Evolutionary conservation across 2,329 filamentous ascomycete species (phyloP).

Genomic region (Saccharata proteae): DNA sequence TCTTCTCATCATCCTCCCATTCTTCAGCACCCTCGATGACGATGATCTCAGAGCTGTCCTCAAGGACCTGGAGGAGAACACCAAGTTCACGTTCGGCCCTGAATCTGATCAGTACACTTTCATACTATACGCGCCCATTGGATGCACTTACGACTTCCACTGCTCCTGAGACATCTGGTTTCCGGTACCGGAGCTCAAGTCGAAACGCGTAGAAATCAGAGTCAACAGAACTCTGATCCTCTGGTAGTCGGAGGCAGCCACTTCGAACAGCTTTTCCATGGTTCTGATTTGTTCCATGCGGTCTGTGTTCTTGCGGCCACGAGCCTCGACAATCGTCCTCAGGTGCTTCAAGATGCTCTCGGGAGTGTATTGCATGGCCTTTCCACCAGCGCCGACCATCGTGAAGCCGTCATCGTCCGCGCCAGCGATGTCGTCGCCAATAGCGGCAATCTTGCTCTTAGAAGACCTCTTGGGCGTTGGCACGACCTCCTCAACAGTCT

Average conservation of each 20-base stretch:
- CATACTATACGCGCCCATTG: neutral
- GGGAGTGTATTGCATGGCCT: constrained; percentile 80
- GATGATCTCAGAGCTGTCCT: constrained; percentile 66
- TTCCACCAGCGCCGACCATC: constrained; percentile 78
- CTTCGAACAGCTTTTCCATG: constrained; percentile 92
- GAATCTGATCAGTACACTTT: constrained; percentile 1
- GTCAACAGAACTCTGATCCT: constrained; percentile 84
- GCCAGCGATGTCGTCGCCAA: constrained; percentile 37
- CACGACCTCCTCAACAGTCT: constrained; percentile 57
- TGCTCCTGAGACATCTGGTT: constrained; percentile 88
- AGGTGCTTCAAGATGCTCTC: constrained; percentile 98
- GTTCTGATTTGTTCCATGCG: constrained; percentile 86
- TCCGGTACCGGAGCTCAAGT: constrained; percentile 67
- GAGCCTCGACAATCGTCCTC: constrained; percentile 80
- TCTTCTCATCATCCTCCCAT: constrained; percentile 98
- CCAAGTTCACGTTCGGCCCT: constrained; percentile 74
- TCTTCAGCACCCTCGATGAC: constrained; percentile 89
- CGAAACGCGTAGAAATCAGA: constrained; percentile 86
- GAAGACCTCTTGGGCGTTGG: constrained; percentile 35
- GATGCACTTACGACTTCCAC: constrained; percentile 60
- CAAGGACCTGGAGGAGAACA: constrained; percentile 64
- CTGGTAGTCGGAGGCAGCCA: constrained; percentile 85
- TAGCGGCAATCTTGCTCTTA: constrained; percentile 35
- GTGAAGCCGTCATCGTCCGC: constrained; percentile 79
- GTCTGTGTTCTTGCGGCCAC: constrained; percentile 99